Evolutionary conservation across 2,329 filamentous ascomycete genomes (phyloP).

Genomic region (Sphaerostilbella broomeana): DNA sequence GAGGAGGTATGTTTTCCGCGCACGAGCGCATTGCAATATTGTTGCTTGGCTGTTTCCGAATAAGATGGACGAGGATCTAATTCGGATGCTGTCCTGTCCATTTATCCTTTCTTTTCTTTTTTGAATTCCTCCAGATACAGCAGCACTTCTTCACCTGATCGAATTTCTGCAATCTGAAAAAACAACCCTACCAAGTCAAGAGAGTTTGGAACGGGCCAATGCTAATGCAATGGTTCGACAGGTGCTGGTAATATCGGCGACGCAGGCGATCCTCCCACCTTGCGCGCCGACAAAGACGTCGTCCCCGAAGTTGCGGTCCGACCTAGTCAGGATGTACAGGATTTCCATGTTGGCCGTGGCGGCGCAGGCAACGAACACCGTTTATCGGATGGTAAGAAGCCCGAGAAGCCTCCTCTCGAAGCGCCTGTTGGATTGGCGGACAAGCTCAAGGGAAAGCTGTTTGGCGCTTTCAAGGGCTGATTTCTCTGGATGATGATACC

Average conservation of each 20-base stretch:
- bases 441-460: constrained; percentile 51
- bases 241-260: constrained; percentile 55
- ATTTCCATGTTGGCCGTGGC: constrained; percentile 54
- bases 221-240: constrained; percentile 20
- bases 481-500: too few species aligned
- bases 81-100: too few species aligned
- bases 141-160: too few species aligned
- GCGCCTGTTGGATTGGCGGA: constrained; percentile 43
- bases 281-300: constrained; percentile 45
- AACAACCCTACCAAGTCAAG: background rate
- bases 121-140: too few species aligned
- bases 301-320: constrained; percentile 48
- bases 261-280: constrained; percentile 29
- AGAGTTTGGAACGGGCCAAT: background rate
- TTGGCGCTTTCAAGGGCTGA: constrained; percentile 43
- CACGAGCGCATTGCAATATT: too few species aligned
- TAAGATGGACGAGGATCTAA: too few species aligned
- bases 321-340: constrained; percentile 39
- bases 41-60: too few species aligned
- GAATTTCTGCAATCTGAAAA: too few species aligned
- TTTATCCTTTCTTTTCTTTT: too few species aligned
- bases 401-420: constrained; percentile 17
- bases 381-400: constrained; percentile 25
- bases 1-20: constrained; percentile 47
- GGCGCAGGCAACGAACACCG: constrained; percentile 52